A percentile compares a stretch with the other conserved stretches of the same genome.
phyloP scores from a whole-genome alignment of 306 rosid species.

The Vigna reflexopilosa region DNA sequence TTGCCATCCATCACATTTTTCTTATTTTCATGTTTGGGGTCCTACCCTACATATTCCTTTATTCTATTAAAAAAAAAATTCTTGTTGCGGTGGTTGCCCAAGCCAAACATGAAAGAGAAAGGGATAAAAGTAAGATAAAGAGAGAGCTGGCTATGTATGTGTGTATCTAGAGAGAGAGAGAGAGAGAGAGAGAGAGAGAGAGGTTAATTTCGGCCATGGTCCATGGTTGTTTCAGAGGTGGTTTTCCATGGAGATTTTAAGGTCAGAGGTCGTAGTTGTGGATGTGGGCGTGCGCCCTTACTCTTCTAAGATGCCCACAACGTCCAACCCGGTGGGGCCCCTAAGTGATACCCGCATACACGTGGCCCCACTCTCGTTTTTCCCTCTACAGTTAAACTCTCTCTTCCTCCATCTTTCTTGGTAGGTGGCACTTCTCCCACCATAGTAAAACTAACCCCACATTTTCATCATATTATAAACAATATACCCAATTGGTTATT shows the following conservation, averaged over 20 bases:
- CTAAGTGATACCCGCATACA: constrained; percentile 51
- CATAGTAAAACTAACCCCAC: constrained; percentile 52
- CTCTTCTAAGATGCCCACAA: constrained; percentile 47
- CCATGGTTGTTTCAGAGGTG: constrained; percentile 74
- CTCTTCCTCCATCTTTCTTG: constrained; percentile 47
- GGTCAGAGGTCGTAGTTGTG: constrained; percentile 81
- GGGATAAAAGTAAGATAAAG: constrained; percentile 50
- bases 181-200: neutral
- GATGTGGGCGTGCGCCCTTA: constrained; percentile 74
- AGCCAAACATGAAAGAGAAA: constrained; percentile 53
- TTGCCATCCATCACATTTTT: constrained; percentile 53
- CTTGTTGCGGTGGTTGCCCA: constrained; percentile 73
- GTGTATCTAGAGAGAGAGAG: neutral
- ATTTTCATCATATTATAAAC: constrained; percentile 15
- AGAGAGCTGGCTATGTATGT: neutral
- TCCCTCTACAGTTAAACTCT: constrained; percentile 32
- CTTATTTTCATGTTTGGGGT: constrained; percentile 50
- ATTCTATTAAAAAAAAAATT: constrained; percentile 10
- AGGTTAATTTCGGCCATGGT: constrained; percentile 51
- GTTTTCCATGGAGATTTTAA: constrained; percentile 72
- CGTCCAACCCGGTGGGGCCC: constrained; percentile 55
- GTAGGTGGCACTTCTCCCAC: constrained; percentile 61
- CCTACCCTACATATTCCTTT: constrained; percentile 40
- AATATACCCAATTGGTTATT: constrained; percentile 43
- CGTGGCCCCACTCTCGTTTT: constrained; percentile 52